These are phyloP conservation scores for Backusella westeae DNA, from an alignment of 192 early-diverging fungal genomes.

Conservation along the genomic window DNA sequence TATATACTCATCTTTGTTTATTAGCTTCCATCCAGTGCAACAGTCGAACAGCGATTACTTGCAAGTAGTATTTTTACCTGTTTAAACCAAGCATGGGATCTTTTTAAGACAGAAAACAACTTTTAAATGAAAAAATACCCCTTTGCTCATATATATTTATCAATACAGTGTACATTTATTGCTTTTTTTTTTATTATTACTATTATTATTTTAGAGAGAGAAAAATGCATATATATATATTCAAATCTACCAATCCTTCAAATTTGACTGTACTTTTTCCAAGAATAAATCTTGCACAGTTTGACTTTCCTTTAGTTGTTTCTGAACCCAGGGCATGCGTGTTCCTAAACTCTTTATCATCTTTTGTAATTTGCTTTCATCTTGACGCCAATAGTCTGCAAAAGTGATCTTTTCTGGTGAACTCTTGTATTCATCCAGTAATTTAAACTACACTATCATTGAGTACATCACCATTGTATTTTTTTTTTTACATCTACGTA, in stretches of 20 bases:
- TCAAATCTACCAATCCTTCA: slow-evolving; percentile 18
- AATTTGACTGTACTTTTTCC: slow-evolving; percentile 21
- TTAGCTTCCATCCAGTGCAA: slow-evolving; percentile 42
- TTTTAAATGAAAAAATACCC: slow-evolving; percentile 14
- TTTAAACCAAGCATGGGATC: slow-evolving; percentile 95
- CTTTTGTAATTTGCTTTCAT: slow-evolving; percentile 70
- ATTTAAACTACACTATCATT: slow-evolving; percentile 38
- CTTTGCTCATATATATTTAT: neutral
- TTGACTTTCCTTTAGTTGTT: slow-evolving; percentile 5
- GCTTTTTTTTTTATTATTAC: neutral
- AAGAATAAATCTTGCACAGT: slow-evolving; percentile 21
- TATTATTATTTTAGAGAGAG: neutral
- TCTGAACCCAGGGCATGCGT: slow-evolving; percentile 73
- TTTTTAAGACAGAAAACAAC: slow-evolving; percentile 80
- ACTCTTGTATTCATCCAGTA: slow-evolving; percentile 53
- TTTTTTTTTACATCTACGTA: slow-evolving; percentile 14
- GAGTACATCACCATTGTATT: neutral
- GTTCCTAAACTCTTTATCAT: slow-evolving; percentile 63
- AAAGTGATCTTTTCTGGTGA: slow-evolving; percentile 61
- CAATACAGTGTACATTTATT: neutral
- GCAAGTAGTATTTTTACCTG: slow-evolving; percentile 85
- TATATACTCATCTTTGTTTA: too few relatives aligned
- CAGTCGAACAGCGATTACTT: slow-evolving; percentile 83
- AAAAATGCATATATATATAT: neutral
- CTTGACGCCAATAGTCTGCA: slow-evolving; percentile 72